Percentiles rank a stretch among this genome's conserved stretches.
Conservation (phyloP, 257 asterid species). For the Rubia yunnanensis region DNA sequence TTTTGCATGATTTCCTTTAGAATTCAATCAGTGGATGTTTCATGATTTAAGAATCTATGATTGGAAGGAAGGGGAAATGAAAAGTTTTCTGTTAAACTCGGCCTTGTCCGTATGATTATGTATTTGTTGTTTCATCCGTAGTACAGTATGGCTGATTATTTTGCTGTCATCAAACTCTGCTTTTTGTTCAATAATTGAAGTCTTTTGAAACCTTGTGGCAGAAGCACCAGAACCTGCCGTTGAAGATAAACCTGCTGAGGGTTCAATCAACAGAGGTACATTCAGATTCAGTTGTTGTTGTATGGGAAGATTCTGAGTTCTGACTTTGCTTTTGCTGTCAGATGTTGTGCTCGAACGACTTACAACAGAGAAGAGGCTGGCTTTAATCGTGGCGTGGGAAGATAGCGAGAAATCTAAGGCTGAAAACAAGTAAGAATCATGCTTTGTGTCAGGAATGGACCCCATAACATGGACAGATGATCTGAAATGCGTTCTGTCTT, state of each 20-base stretch:
- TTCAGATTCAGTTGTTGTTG: background rate
- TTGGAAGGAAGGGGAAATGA: background rate
- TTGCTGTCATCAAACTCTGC: background rate
- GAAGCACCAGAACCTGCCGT: conserved; percentile 47
- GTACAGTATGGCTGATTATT: background rate
- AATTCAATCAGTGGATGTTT: background rate
- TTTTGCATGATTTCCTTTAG: background rate
- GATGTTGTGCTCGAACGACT: conserved; percentile 83
- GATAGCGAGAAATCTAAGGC: conserved; percentile 91
- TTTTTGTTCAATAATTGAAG: background rate
- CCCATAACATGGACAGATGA: background rate
- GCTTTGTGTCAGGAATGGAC: background rate
- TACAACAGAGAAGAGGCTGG: conserved; percentile 70
- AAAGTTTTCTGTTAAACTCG: no score
- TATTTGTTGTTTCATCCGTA: background rate
- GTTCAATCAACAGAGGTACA: conserved; percentile 81
- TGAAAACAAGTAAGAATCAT: conserved; percentile 53
- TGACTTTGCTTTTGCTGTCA: conserved; percentile 15
- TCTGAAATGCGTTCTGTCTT: background rate
- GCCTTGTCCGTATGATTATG: no score
- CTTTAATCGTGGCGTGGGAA: conserved; percentile 90
- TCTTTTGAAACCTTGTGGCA: conserved; percentile 12
- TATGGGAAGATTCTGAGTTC: conserved; percentile 3
- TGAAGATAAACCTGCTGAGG: conserved; percentile 65
- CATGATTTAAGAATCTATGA: background rate